phyloP scores from a whole-genome alignment of 371 early-diverging fungal species.

The Dentiscutata heterogama region DNA sequence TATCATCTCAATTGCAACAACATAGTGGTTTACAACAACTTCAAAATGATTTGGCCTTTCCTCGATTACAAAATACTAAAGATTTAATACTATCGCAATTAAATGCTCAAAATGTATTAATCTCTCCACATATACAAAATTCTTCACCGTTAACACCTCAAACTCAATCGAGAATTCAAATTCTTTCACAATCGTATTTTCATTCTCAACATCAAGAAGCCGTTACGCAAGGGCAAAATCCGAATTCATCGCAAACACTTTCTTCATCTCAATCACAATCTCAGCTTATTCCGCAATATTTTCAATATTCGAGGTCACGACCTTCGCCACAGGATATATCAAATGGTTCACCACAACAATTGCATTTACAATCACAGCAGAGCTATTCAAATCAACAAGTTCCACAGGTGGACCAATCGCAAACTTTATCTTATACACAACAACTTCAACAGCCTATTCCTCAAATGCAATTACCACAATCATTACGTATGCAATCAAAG shows the following conservation, averaged over 20 bases:
- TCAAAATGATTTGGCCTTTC: background rate
- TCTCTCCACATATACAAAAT: background rate
- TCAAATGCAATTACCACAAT: too few relatives aligned
- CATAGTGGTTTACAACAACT: background rate
- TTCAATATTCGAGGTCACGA: background rate
- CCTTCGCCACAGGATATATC: background rate
- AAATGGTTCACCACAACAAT: background rate
- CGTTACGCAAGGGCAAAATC: background rate
- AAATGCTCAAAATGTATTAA: background rate
- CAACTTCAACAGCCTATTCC: too few relatives aligned
- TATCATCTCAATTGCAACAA: background rate
- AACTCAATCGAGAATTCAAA: background rate
- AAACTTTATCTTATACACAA: too few relatives aligned
- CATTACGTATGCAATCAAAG: too few relatives aligned
- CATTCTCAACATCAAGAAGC: background rate
- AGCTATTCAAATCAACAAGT: too few relatives aligned
- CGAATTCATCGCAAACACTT: background rate
- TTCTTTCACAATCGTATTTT: background rate
- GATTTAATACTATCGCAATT: too few relatives aligned
- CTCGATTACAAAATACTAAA: too few relatives aligned
- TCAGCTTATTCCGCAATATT: constrained; percentile 1
- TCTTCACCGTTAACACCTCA: background rate
- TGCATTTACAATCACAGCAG: background rate
- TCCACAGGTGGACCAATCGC: too few relatives aligned
- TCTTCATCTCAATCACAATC: background rate